Conservation (phyloP, 2,329 filamentous ascomycete species). For the Neurospora sp. region DNA sequence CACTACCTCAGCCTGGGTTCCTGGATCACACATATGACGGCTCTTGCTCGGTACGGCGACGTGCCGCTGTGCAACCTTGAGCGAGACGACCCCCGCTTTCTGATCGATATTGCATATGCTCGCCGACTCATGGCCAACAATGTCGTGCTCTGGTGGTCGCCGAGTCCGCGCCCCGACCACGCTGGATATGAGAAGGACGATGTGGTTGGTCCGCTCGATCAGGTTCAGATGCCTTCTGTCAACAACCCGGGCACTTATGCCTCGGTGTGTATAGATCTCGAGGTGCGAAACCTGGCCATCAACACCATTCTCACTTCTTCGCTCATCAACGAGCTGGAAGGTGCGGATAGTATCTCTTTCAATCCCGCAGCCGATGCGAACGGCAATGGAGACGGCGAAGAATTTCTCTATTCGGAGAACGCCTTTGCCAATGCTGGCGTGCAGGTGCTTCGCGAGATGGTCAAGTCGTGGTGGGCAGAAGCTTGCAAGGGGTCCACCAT, state of each 20-base stretch:
- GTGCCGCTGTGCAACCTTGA: constrained; percentile 93
- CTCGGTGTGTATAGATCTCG: constrained; percentile 91
- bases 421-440: constrained; percentile 91
- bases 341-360: constrained; percentile 75
- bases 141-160: constrained; percentile 95
- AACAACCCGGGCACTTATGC: constrained; percentile 92
- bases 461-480: constrained; percentile 96
- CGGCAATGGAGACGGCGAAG: constrained; percentile 46
- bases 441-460: constrained; percentile 89
- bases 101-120: constrained; percentile 95
- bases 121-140: constrained; percentile 81
- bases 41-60: constrained; percentile 84
- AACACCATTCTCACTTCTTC: constrained; percentile 97
- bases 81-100: constrained; percentile 81
- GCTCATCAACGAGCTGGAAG: constrained; percentile 92
- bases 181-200: constrained; percentile 94
- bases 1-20: constrained; percentile 89
- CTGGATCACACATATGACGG: constrained; percentile 82
- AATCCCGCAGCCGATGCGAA: constrained; percentile 62
- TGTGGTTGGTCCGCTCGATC: constrained; percentile 70
- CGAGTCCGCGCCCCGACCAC: constrained; percentile 78
- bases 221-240: constrained; percentile 80
- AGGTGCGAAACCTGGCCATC: constrained; percentile 88
- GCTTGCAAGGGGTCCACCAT: constrained; percentile 83
- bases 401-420: constrained; percentile 71